Conservation (phyloP, 345 rosid genomes). For the Rhodomyrtus tomentosa region DNA sequence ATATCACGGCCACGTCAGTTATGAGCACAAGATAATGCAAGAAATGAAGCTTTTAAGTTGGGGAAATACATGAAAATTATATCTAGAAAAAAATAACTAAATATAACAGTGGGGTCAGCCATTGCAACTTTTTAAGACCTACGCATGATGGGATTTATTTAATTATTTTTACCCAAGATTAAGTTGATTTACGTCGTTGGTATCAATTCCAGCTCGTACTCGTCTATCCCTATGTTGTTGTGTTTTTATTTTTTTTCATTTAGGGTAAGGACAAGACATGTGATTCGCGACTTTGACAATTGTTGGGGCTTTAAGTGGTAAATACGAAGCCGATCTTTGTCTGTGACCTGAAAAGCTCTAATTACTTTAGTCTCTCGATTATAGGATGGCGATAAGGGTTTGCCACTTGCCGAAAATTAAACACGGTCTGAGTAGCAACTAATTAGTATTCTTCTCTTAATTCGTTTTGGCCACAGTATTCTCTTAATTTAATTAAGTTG, state of each 20-base stretch:
- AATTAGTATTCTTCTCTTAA: neutral
- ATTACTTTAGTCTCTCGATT: neutral
- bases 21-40: neutral
- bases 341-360: neutral
- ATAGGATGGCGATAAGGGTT: neutral
- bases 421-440: neutral
- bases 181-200: neutral
- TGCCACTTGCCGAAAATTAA: neutral
- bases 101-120: neutral
- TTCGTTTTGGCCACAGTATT: neutral
- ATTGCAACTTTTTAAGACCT: neutral
- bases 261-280: neutral
- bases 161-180: neutral
- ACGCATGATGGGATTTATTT: neutral
- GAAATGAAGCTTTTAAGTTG: neutral
- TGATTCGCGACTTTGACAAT: neutral
- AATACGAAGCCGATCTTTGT: neutral
- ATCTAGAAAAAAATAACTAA: neutral
- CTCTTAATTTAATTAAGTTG: neutral
- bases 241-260: neutral
- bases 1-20: neutral
- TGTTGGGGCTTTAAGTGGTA: neutral
- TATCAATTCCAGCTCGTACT: neutral
- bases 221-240: neutral
- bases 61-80: neutral